Percentiles rank a stretch among this genome's conserved stretches.
Conservation (phyloP, 2,329 filamentous ascomycete genomes). For the Emericellopsis cladophorae region DNA sequence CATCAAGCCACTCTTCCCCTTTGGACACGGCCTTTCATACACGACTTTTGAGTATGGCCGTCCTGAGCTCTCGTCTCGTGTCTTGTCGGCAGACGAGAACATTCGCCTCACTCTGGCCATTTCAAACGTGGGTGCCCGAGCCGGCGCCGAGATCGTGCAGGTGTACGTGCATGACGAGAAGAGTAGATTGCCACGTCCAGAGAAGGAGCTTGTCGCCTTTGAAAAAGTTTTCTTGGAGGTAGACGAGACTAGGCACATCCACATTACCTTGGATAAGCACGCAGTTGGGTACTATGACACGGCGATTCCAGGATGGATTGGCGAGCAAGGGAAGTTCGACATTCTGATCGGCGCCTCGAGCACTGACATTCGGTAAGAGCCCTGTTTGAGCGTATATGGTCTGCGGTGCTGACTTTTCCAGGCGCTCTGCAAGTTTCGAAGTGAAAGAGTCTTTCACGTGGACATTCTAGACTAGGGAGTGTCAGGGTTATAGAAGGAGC, state of each 20-base stretch:
- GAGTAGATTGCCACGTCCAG: constrained; percentile 49
- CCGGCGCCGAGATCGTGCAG: constrained; percentile 54
- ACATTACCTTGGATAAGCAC: constrained; percentile 32
- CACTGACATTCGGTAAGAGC: constrained; percentile 7
- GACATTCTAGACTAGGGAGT: constrained; percentile 36
- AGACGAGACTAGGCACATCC: constrained; percentile 39
- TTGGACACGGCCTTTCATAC: constrained; percentile 64
- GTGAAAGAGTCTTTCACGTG: constrained; percentile 54
- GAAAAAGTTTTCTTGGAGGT: constrained; percentile 47
- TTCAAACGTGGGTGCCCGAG: constrained; percentile 40
- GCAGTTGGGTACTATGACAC: constrained; percentile 52
- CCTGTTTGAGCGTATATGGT: not conserved
- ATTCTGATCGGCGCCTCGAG: constrained; percentile 29
- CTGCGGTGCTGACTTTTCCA: constrained; percentile 14
- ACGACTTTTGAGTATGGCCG: constrained; percentile 45
- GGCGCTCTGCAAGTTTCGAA: constrained; percentile 37
- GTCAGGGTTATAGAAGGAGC: no score
- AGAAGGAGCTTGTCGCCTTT: constrained; percentile 61
- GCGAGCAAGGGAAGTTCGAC: constrained; percentile 50
- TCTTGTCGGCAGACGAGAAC: constrained; percentile 22
- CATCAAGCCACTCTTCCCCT: constrained; percentile 52
- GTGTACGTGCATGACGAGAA: constrained; percentile 53
- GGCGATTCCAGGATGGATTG: constrained; percentile 45
- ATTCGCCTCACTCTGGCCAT: constrained; percentile 34
- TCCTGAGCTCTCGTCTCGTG: constrained; percentile 32